Percentiles rank a stretch among this genome's conserved stretches.
These are phyloP conservation scores for Tritrichomonas foetus DNA, from an alignment of 208 protist species.

Conservation along the genomic window DNA sequence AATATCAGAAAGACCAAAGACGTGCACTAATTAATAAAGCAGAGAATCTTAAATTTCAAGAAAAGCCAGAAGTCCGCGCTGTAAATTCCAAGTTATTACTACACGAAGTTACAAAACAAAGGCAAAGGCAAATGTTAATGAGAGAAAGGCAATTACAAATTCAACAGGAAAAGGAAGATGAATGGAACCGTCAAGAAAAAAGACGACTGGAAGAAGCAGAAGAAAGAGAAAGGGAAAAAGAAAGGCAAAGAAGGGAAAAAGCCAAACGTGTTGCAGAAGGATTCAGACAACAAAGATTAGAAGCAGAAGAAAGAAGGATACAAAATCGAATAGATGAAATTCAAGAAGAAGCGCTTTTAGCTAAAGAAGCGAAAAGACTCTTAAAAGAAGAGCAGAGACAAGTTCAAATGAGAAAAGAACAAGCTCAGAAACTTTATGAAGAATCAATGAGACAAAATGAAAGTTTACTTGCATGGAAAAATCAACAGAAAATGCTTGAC, in stretches of 20 bases:
- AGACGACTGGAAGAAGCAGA: not conserved
- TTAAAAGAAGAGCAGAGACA: not conserved
- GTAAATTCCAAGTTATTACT: slow-evolving; percentile 23
- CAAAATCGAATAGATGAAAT: not conserved
- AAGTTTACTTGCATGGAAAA: not conserved
- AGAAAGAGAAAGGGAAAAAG: not conserved
- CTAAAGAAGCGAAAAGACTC: not conserved
- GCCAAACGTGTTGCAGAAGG: not conserved
- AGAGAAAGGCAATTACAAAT: not conserved
- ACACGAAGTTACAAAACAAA: not conserved
- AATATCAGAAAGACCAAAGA: not conserved
- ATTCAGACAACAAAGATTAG: not conserved
- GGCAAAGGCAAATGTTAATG: not conserved
- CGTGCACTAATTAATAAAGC: not conserved
- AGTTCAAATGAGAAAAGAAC: not conserved
- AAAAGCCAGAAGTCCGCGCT: not conserved
- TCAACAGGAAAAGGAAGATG: not conserved
- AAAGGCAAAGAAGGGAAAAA: not conserved
- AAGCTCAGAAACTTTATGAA: not conserved
- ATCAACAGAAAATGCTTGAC: not conserved
- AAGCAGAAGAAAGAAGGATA: not conserved
- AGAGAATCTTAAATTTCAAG: not conserved
- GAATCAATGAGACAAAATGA: not conserved
- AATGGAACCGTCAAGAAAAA: not conserved
- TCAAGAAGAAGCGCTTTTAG: not conserved